These are phyloP conservation scores for Penicillium hesseltinei DNA, from an alignment of 2,329 filamentous ascomycete species.

Conservation along the genomic window DNA sequence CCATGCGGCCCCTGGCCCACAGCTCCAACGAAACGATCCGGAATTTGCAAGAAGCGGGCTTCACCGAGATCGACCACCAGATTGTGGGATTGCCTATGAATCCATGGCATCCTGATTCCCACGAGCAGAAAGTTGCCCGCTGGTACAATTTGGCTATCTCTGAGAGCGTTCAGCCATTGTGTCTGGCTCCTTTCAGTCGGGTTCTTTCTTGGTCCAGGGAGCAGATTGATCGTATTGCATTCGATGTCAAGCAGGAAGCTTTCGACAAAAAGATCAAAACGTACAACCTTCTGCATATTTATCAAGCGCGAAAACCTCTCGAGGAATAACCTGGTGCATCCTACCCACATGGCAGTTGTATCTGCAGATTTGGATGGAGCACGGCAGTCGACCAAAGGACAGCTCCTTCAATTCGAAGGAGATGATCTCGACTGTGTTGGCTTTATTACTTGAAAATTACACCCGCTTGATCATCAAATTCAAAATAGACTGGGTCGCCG, in stretches of 20 bases:
- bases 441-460: background rate
- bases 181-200: constrained; percentile 69
- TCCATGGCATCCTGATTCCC: constrained; percentile 65
- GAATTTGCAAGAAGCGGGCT: constrained; percentile 69
- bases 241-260: constrained; percentile 65
- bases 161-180: constrained; percentile 70
- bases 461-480: background rate
- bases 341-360: background rate
- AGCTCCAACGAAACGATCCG: constrained; percentile 56
- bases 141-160: constrained; percentile 82
- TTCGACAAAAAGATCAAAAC: constrained; percentile 65
- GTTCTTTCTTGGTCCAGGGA: constrained; percentile 59
- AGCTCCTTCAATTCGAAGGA: background rate
- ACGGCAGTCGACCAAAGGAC: background rate
- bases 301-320: constrained; percentile 42
- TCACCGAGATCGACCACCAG: constrained; percentile 73
- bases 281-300: constrained; percentile 60
- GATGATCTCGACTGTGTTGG: background rate
- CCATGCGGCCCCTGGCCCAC: constrained; percentile 65
- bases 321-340: constrained; percentile 9
- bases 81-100: constrained; percentile 70
- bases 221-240: constrained; percentile 63
- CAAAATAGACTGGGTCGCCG: background rate
- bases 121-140: constrained; percentile 66
- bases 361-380: too few species aligned